Base-by-base conservation (phyloP, 208 protist genomes). In the Crithidia mellificae region DNA sequence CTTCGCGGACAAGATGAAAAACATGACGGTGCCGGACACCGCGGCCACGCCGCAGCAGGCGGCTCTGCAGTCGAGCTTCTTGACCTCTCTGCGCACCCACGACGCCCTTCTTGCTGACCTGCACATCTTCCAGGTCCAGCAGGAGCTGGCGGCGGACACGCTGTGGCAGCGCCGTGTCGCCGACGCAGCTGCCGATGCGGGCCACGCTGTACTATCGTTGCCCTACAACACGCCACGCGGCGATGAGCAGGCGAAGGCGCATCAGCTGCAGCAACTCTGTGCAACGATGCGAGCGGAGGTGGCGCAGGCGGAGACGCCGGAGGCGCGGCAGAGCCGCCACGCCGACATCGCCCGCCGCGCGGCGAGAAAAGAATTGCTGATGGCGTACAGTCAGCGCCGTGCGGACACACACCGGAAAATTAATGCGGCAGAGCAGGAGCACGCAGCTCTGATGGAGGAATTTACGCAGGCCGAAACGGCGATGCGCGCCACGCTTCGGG, bases 1-100 rank as follows among this genome's bases (percentile, higher is more conserved):
- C 66, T 97, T 97, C 77, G 87, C 87, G 0, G 76, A 96, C 51
- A 91, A 88, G 75, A 78, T 96, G 58, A 92, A 93, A 70, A 68
- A 52, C 24, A 77, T 92, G 30, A 81, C 76, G 53, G 52, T 50
- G 58, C 24, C 27, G 9, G 55, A 50, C 34, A 27, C 29, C 14
- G 67, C 12, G 38, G n/a, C 49, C n/a, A 61, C 59, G n/a, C 55
- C 25, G 9, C 24, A 24, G 43, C 43, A 70, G 34, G 53, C 47
- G 39, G 46, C 68, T 25, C 29, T 74, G 52, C 70, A 81, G 52
- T 34, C 54, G n/a, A 55, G 46, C 20, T 90, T 78, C 59, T 62
- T 88, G 2, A 36, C 54, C 1, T 74, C 82, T 7, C 50, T 88
- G 27, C 69, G 68, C 22, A 43, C 39, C n/a, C 70, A 78, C 36